Evolutionary conservation across 2,329 filamentous ascomycete species (phyloP), one percentile per base, ranked within the genome.

Genomic region (Fusarium keratoplasticum): DNA sequence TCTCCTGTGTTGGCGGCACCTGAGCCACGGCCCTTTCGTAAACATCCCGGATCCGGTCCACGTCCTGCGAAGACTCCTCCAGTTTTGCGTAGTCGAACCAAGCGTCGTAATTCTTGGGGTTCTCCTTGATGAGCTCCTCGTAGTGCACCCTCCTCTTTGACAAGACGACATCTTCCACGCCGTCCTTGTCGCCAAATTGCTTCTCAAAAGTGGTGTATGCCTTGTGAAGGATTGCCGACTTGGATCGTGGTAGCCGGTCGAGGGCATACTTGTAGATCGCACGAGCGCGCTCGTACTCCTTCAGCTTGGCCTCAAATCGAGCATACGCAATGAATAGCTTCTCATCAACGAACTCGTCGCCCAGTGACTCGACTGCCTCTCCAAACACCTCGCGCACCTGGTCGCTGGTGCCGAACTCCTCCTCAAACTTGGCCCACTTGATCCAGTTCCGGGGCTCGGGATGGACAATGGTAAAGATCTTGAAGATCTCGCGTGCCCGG

Each of bases 201-300:
- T 99, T 99, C 84, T 99, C 96, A 77, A 99, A 99, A 0, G 94
- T 96, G 0, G 96, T 98, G 82, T 98, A 99, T 16, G 95, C 92
- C 81, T 97, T 97, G 85, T 99, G 96, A 10, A 99, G 88, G 16
- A 89, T 87, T 83, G 93, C 91, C 1, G 96, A 96, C 82, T 93
- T 95, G 14, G 95, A 97, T 25, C 96, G 91, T 13, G 96, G 94
- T 72, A 99, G 89, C 61, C 96, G 93, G 82, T 99, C 96, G 8
- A 99, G 86, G 27, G 96, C 96, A 80, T 97, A 98, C 81, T 98
- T 98, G 88, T 97, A 99, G 77, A 99, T 98, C 35, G 96, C 95
- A 71, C 96, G 88, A 5, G 96, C 93, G 9, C 96, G 93, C 82
- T 98, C 96, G 80, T 96, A 95, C 83, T 99, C 96, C 83, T 98